Percentiles rank a stretch among this genome's conserved stretches.
phyloP scores from a whole-genome alignment of 2,329 filamentous ascomycete genomes.

The Trichoderma oligosporum region DNA sequence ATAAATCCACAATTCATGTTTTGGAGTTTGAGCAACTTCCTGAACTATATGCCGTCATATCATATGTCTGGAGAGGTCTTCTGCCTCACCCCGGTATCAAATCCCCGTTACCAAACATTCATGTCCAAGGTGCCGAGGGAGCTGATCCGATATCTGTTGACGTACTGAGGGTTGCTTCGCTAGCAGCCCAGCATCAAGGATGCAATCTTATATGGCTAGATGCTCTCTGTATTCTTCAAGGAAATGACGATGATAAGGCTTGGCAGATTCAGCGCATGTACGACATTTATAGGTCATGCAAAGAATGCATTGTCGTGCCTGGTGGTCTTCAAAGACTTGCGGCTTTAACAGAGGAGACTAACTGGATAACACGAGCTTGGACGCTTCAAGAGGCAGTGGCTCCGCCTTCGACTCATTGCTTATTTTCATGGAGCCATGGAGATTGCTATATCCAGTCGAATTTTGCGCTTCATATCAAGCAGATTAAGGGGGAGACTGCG shows the following conservation, averaged over 20 bases:
- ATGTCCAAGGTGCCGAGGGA: background rate
- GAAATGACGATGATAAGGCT: background rate
- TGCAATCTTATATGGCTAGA: background rate
- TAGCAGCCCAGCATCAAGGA: background rate
- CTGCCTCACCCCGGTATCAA: background rate
- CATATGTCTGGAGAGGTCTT: conserved; percentile 11
- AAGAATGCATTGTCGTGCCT: conserved; percentile 2
- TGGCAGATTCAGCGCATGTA: conserved; percentile 17
- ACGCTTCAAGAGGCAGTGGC: conserved; percentile 8
- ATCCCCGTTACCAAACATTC: background rate
- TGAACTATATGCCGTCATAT: background rate
- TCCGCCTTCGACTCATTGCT: background rate
- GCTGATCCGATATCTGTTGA: conserved; percentile 5
- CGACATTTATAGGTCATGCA: background rate
- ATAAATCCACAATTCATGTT: background rate
- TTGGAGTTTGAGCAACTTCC: conserved; percentile 2
- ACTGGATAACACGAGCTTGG: conserved; percentile 1
- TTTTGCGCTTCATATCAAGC: background rate
- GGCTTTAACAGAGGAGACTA: background rate
- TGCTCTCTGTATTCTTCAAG: conserved; percentile 11
- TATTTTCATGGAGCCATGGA: background rate
- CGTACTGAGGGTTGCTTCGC: background rate
- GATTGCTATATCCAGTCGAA: background rate
- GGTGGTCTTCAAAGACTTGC: conserved; percentile 2
- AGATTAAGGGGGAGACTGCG: background rate